Percentiles rank a stretch among this genome's conserved stretches.
phyloP scores from a whole-genome alignment of 2,329 filamentous ascomycete species.

The Cladorrhinum sp. region DNA sequence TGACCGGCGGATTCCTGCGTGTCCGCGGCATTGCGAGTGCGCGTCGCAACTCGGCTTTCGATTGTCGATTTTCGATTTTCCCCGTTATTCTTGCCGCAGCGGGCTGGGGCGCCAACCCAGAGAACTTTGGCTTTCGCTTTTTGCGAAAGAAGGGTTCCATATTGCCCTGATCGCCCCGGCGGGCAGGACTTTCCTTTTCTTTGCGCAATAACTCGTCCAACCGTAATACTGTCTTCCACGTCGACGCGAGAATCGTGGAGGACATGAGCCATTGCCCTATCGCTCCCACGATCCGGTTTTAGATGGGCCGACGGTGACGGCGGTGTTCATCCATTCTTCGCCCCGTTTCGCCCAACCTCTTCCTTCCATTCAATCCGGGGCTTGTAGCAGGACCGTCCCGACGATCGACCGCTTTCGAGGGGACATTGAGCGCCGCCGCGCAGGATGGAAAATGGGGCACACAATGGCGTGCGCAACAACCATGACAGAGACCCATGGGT shows the following conservation, averaged over 20 bases:
- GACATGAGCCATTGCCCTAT: neutral
- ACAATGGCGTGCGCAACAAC: slow-evolving; percentile 53
- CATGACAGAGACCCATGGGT: slow-evolving; percentile 49
- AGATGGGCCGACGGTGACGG: slow-evolving; percentile 1
- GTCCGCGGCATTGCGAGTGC: slow-evolving; percentile 2
- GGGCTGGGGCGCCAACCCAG: neutral
- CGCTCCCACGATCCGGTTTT: neutral
- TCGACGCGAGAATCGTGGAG: neutral
- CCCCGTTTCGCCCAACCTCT: neutral
- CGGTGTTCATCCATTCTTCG: neutral
- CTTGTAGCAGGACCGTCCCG: neutral
- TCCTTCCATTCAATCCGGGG: neutral
- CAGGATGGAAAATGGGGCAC: slow-evolving; percentile 41
- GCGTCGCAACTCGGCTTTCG: slow-evolving; percentile 12
- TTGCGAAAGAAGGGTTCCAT: neutral
- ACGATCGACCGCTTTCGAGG: slow-evolving; percentile 15
- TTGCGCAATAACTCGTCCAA: neutral
- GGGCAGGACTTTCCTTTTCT: neutral
- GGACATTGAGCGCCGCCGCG: neutral
- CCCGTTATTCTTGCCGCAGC: neutral
- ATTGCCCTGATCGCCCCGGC: neutral
- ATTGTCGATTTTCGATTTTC: slow-evolving; percentile 2
- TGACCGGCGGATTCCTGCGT: neutral
- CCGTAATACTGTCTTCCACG: neutral
- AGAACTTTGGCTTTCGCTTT: neutral